Base-by-base conservation (phyloP, 352 stramenopile genomes). In the Paralagenidium karlingii region DNA sequence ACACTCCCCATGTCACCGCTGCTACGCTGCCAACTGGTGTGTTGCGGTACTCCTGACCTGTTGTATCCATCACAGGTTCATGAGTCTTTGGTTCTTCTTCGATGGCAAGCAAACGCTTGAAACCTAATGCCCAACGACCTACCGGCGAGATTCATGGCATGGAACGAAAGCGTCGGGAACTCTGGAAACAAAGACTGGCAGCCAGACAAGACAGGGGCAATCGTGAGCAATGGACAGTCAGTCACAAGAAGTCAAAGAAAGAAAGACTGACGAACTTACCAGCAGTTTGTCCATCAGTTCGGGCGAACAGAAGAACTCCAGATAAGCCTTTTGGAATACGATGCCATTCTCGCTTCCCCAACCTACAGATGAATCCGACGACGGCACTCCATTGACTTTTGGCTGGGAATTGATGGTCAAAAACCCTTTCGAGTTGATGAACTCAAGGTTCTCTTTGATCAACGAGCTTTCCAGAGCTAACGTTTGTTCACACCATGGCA, bases 251-350 rank as follows among this genome's bases (percentile, higher is more conserved):
- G n/a, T n/a, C n/a, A n/a, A n/a, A n/a, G n/a, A n/a, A n/a, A n/a
- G n/a, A n/a, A n/a, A n/a, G n/a, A n/a, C 20, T n/a, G n/a, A n/a
- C n/a, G n/a, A n/a, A n/a, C 29, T 9, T 31, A 50, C 67, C 8
- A 85, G 51, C 11, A 85, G 56, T 40, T 84, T 67, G 12, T 55
- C 52, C 13, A 91, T 66, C 46, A 88, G 68, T 11, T 58, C 55
- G 16, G 92, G 93, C 22, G 79, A 91, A 19, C 85, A 78, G 58
- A 99, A 99, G 60, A 95, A 98, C 67, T 99, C 95, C 40, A 97
- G 84, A 65, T 99, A 99, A 6, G 91, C 94, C 71, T 98, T 98
- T 69, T 99, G 95, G 68, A 98, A 99, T 21, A 98, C 92, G 39
- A 93, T 82, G 18, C 95, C 95, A 38, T 93, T 78, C 34, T 80